phyloP scores from a whole-genome alignment of 2,329 filamentous ascomycete species.

The Cercospora sp. region DNA sequence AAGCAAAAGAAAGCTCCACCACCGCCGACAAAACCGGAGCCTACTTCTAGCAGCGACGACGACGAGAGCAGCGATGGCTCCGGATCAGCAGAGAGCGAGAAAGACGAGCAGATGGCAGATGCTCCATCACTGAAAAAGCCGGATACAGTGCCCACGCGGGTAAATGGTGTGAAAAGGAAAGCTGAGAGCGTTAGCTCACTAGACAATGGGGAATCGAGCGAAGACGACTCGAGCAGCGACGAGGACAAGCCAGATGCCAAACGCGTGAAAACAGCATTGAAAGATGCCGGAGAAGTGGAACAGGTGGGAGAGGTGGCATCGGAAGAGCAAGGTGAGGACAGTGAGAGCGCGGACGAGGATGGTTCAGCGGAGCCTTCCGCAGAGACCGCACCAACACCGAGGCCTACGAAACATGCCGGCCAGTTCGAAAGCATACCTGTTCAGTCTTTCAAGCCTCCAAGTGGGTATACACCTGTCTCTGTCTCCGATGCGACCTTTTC shows the following conservation, averaged over 20 bases:
- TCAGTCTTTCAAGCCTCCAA: conserved; percentile 38
- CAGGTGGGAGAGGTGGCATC: conserved; percentile 10
- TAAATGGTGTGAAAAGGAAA: conserved; percentile 37
- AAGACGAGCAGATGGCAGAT: conserved; percentile 19
- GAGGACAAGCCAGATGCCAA: conserved; percentile 14
- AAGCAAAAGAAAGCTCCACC: conserved; percentile 13
- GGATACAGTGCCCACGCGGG: conserved; percentile 21
- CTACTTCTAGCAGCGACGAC: conserved; percentile 21
- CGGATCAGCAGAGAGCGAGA: conserved; percentile 22
- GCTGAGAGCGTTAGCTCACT: conserved; percentile 21
- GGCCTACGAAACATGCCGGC: background rate
- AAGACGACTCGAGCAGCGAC: conserved; percentile 21
- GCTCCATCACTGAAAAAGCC: conserved; percentile 21
- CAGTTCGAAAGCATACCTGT: conserved; percentile 24
- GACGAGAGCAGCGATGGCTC: conserved; percentile 35
- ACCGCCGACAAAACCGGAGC: conserved; percentile 8
- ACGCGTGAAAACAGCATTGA: conserved; percentile 14
- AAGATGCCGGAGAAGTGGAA: conserved; percentile 8
- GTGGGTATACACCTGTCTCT: conserved; percentile 52
- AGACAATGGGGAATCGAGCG: conserved; percentile 10
- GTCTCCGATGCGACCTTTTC: conserved; percentile 54
- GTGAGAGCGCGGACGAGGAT: conserved; percentile 14
- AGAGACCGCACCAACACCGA: background rate
- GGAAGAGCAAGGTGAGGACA: conserved; percentile 18
- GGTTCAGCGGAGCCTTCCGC: background rate